Percentiles rank a stretch among this genome's conserved stretches.
Evolutionary conservation across 768 basidiomycete genomes (phyloP).

Genomic region (Amanita muscaria): DNA sequence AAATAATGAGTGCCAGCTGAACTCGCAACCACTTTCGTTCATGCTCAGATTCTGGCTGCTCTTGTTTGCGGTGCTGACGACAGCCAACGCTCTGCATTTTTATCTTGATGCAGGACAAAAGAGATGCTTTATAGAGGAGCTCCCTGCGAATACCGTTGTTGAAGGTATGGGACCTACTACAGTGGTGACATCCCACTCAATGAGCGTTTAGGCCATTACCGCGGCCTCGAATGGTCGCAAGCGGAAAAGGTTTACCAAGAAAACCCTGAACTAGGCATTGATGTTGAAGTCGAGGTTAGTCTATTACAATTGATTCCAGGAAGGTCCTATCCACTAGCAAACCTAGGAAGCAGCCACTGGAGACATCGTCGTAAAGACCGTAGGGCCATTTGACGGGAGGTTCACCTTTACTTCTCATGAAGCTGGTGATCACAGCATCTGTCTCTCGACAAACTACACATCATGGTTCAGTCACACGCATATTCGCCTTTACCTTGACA

Average conservation of each 20-base stretch:
- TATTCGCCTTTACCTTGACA: constrained; percentile 90
- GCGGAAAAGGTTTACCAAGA: constrained; percentile 52
- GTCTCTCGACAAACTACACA: constrained; percentile 87
- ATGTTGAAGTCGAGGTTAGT: constrained; percentile 80
- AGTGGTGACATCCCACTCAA: neutral
- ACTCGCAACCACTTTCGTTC: neutral
- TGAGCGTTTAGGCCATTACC: constrained; percentile 68
- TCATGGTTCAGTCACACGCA: constrained; percentile 83
- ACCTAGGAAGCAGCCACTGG: constrained; percentile 77
- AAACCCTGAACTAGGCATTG: constrained; percentile 76
- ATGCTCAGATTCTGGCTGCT: constrained; percentile 21
- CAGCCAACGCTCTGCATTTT: constrained; percentile 81
- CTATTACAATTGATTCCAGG: neutral
- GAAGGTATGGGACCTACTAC: constrained; percentile 50
- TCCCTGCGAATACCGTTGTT: constrained; percentile 91
- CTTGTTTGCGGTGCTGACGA: constrained; percentile 28
- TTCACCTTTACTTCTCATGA: constrained; percentile 99
- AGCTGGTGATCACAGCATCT: constrained; percentile 94
- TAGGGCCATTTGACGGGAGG: constrained; percentile 82
- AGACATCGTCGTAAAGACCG: constrained; percentile 78
- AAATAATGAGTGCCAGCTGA: constrained; percentile 15
- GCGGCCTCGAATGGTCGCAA: constrained; percentile 88
- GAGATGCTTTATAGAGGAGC: constrained; percentile 93
- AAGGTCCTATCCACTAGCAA: neutral
- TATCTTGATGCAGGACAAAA: constrained; percentile 93